Conservation (phyloP, 2,329 filamentous ascomycete genomes). For the Phyllosticta citriasiana region DNA sequence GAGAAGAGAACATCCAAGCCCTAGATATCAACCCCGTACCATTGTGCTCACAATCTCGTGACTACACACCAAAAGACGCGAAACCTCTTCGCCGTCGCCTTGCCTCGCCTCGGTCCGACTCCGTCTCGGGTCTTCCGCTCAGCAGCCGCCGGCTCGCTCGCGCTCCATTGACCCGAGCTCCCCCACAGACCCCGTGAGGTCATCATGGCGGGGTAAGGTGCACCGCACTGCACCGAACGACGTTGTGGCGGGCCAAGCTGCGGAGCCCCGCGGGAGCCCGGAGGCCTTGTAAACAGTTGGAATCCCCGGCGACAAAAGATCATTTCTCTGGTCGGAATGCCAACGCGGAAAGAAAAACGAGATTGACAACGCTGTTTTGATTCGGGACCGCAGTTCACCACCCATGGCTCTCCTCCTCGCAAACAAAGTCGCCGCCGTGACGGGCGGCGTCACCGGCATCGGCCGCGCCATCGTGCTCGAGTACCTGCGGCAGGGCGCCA, state of each 20-base stretch:
- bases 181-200: background rate
- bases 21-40: too few species aligned
- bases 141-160: background rate
- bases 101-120: too few species aligned
- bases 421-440: constrained; percentile 76
- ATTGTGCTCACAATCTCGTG: too few species aligned
- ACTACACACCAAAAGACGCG: too few species aligned
- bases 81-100: too few species aligned
- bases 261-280: too few species aligned
- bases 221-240: background rate
- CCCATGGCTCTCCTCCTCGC: constrained; percentile 48
- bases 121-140: too few species aligned
- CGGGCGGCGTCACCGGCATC: constrained; percentile 77
- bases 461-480: constrained; percentile 75
- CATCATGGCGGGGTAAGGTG: background rate
- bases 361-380: background rate
- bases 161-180: background rate
- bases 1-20: too few species aligned
- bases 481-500: constrained; percentile 67
- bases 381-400: background rate
- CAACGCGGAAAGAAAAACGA: background rate
- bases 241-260: too few species aligned
- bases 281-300: background rate
- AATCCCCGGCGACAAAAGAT: too few species aligned
- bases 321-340: too few species aligned